Base-by-base conservation (phyloP, 768 basidiomycete genomes). In the Candolleomyces eurysporus region DNA sequence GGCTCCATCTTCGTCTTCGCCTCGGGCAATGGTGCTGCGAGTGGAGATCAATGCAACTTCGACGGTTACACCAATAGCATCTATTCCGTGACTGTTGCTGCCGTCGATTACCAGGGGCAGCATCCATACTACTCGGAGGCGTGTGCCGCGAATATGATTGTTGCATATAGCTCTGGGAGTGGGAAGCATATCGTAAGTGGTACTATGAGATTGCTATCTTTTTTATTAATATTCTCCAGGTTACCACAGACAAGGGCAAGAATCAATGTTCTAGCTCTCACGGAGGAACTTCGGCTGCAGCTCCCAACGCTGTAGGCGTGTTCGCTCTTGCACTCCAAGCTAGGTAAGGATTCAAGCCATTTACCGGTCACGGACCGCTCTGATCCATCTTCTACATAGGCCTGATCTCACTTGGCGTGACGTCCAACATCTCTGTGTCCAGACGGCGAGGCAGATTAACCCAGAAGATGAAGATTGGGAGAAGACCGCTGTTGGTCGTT, bases 41-140 rank as follows among this genome's bases (percentile, higher is more conserved):
- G 83, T 58, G 93, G 91, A 17, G 97, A 99, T 70, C 96, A 98
- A 73, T 99, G 97, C 79, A 99, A 99, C 72, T 98, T 99, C 69
- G 96, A 98, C 66, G 97, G 97, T 7, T 99, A 99, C 73, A 99
- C 97, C 13, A 99, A 99, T 71, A 93, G 91, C 68, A 96, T 98
- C 61, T 98, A 93, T 75, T 93, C 92, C 7, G 87, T 99, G 48
- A 99, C 97, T 0, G 94, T 99, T 31, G 89, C 94, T 19, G 93
- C 97, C 0, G 82, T 98, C 61, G 97, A 98, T 68, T 86, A 89
- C 72, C 92, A 92, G 70, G 96, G 95, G 16, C 75, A 95, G 36
- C 97, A 97, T 69, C 97, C 97, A 14, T 94, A 92, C 71, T 98
- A 99, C 68, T 98, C 96, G 4, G 97, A 99, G 73, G 78, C 94